Percentiles rank a stretch among this genome's conserved stretches.
Evolutionary conservation across 352 stramenopile genomes (phyloP).

Genomic region (Phytophthora kernoviae): DNA sequence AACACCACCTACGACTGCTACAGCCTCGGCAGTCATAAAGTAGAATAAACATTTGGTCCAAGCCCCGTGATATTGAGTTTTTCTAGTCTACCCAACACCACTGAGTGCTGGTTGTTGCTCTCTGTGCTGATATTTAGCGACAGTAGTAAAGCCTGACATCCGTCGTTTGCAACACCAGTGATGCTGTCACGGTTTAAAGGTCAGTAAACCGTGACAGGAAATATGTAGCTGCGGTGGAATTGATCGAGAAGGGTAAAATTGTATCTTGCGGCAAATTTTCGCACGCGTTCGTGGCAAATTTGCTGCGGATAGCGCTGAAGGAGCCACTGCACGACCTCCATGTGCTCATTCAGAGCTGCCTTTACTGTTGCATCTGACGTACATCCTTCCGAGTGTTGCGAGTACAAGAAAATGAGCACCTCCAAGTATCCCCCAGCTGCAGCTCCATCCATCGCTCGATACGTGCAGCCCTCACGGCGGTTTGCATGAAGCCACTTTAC

Average conservation of each 20-base stretch:
- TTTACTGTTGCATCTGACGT: constrained; percentile 30
- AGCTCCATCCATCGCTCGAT: constrained; percentile 34
- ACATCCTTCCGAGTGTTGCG: constrained; percentile 25
- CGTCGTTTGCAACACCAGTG: too few relatives aligned
- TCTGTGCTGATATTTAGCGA: too few relatives aligned
- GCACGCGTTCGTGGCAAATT: constrained; percentile 25
- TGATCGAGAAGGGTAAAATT: constrained; percentile 36
- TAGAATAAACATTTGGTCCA: not conserved
- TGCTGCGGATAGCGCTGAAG: constrained; percentile 38
- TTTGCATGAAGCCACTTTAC: constrained; percentile 35
- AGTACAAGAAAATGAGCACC: constrained; percentile 39
- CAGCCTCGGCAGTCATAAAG: constrained; percentile 1
- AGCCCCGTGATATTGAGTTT: not conserved
- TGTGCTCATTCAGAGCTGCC: constrained; percentile 31
- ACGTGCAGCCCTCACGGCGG: constrained; percentile 32
- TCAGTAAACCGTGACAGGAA: not conserved
- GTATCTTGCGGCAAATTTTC: constrained; percentile 31
- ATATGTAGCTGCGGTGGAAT: constrained; percentile 11
- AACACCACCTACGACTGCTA: too few relatives aligned
- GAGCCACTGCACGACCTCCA: constrained; percentile 39
- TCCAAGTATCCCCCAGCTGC: constrained; percentile 38
- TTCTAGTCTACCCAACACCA: too few relatives aligned
- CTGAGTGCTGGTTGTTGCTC: too few relatives aligned
- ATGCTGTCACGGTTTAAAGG: too few relatives aligned
- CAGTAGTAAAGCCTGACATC: too few relatives aligned